A percentile compares a stretch with the other conserved stretches of the same genome.
Evolutionary conservation across 805 yeast genomes (phyloP).

Genomic region (Danielozyma ontarioensis): DNA sequence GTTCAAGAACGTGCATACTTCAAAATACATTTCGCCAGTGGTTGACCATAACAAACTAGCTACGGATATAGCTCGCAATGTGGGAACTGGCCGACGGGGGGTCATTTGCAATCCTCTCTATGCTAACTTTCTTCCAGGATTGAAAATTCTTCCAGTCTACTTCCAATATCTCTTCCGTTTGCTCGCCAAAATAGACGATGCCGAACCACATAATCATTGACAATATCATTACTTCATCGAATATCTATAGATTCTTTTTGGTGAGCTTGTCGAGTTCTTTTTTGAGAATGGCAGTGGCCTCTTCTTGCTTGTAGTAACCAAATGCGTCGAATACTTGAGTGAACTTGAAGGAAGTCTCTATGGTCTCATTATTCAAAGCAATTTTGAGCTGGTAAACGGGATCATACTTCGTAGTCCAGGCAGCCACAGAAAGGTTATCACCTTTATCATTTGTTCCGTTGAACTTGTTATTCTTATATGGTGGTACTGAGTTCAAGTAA

Average conservation of each 20-base stretch:
- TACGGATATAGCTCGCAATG: slow-evolving; percentile 20
- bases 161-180: slow-evolving; percentile 31
- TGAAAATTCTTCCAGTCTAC: slow-evolving; percentile 37
- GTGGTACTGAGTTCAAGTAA: slow-evolving; percentile 24
- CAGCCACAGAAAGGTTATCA: slow-evolving; percentile 32
- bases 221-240: background rate
- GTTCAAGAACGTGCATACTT: slow-evolving; percentile 44
- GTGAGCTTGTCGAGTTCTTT: slow-evolving; percentile 13
- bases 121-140: slow-evolving; percentile 38
- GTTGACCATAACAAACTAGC: slow-evolving; percentile 37
- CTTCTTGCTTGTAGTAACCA: slow-evolving; percentile 39
- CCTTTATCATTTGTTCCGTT: slow-evolving; percentile 33
- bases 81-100: slow-evolving; percentile 38
- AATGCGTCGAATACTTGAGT: slow-evolving; percentile 41
- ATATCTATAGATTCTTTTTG: slow-evolving; percentile 1
- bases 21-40: slow-evolving; percentile 45
- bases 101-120: slow-evolving; percentile 42
- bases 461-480: slow-evolving; percentile 43
- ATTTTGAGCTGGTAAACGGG: slow-evolving; percentile 39
- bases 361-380: slow-evolving; percentile 19
- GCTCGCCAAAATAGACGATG: slow-evolving; percentile 33
- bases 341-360: slow-evolving; percentile 23
- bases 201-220: background rate
- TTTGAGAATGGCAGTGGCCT: slow-evolving; percentile 21
- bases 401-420: slow-evolving; percentile 39